Percentiles rank a stretch among this genome's conserved stretches.
Evolutionary conservation across 2,329 filamentous ascomycete genomes (phyloP).

Genomic region (Drechslerella coelobrocha): DNA sequence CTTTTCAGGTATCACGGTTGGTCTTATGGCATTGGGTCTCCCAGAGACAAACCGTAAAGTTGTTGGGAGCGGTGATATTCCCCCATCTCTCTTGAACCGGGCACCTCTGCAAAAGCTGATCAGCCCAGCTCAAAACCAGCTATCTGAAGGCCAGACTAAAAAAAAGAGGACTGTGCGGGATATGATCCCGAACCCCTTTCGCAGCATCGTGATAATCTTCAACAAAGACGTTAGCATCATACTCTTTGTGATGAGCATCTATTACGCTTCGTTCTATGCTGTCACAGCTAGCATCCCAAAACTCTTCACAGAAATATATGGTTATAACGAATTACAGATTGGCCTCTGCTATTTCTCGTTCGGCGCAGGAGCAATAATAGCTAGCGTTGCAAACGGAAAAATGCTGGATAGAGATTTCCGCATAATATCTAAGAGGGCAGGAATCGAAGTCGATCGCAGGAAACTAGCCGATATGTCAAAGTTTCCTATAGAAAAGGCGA

Average conservation of each 20-base stretch:
- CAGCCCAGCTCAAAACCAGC: conserved; percentile 12
- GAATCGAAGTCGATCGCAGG: conserved; percentile 68
- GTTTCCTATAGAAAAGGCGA: conserved; percentile 66
- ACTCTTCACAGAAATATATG: conserved; percentile 59
- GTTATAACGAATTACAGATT: conserved; percentile 59
- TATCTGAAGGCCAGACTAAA: conserved; percentile 55
- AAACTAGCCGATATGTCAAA: conserved; percentile 64
- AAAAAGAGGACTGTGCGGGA: conserved; percentile 48
- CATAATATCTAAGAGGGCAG: conserved; percentile 68
- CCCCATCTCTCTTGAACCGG: conserved; percentile 64
- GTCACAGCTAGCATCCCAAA: conserved; percentile 35
- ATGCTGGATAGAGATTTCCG: conserved; percentile 76
- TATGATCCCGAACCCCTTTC: conserved; percentile 60
- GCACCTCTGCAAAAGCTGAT: conserved; percentile 54
- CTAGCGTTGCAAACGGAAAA: conserved; percentile 59
- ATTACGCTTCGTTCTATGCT: conserved; percentile 59
- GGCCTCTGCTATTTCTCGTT: conserved; percentile 39
- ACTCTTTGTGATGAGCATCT: conserved; percentile 65
- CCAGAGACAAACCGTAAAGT: conserved; percentile 68
- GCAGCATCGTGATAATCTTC: conserved; percentile 59
- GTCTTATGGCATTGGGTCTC: conserved; percentile 66
- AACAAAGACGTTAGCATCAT: conserved; percentile 61
- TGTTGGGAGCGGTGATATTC: conserved; percentile 69
- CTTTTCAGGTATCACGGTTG: conserved; percentile 55
- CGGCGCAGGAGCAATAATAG: conserved; percentile 27